phyloP scores from a whole-genome alignment of 805 yeast species.

The Hemisphaericaspora nanyangensis region DNA sequence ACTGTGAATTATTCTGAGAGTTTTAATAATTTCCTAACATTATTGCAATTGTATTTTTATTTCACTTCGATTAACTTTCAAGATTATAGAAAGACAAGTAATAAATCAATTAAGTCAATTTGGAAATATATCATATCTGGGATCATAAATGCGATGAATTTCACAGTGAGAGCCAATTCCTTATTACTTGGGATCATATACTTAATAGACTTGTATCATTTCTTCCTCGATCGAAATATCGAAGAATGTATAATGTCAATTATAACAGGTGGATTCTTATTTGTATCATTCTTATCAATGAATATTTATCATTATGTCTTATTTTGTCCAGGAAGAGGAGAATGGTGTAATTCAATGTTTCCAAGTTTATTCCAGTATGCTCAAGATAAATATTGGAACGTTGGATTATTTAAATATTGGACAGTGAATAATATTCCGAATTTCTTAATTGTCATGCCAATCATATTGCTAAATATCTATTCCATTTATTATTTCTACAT shows the following conservation, averaged over 20 bases:
- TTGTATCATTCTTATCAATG: conserved; percentile 40
- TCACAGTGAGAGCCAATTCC: conserved; percentile 72
- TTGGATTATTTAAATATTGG: conserved; percentile 83
- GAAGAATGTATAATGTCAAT: conserved; percentile 29
- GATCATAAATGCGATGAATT: conserved; percentile 49
- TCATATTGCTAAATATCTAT: conserved; percentile 42
- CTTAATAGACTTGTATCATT: conserved; percentile 48
- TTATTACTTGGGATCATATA: conserved; percentile 67
- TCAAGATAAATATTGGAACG: conserved; percentile 80
- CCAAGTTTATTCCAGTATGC: conserved; percentile 68
- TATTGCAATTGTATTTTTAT: conserved; percentile 52
- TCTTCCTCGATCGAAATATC: conserved; percentile 12
- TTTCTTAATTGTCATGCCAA: conserved; percentile 73
- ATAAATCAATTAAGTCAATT: conserved; percentile 18
- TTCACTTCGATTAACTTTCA: conserved; percentile 27
- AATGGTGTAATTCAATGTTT: conserved; percentile 64
- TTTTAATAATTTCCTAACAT: conserved; percentile 56
- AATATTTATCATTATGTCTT: conserved; percentile 51
- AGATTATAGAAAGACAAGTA: conserved; percentile 13
- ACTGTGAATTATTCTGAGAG: conserved; percentile 77
- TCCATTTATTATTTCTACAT: conserved; percentile 36
- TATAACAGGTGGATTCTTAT: conserved; percentile 55
- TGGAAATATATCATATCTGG: conserved; percentile 47
- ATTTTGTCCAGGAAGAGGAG: conserved; percentile 70
- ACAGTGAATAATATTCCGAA: conserved; percentile 77